phyloP scores from a whole-genome alignment of 495 filamentous ascomycete species.

The Trichodelitschia bisporula region DNA sequence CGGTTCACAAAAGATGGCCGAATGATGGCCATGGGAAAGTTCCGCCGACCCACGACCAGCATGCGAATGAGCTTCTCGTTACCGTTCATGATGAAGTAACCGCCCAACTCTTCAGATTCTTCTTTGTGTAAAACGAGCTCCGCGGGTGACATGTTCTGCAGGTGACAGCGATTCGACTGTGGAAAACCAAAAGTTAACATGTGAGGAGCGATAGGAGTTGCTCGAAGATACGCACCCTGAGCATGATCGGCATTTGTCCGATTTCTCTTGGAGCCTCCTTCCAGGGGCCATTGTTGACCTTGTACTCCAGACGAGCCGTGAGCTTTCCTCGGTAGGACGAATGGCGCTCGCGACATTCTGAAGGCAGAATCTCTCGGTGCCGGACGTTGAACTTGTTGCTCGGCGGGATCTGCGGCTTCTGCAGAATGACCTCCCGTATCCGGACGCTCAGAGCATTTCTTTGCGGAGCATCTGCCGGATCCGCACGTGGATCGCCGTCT shows the following conservation, averaged over 20 bases:
- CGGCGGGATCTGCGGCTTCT: constrained; percentile 46
- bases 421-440: constrained; percentile 52
- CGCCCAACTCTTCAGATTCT: constrained; percentile 78
- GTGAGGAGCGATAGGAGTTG: constrained; percentile 1
- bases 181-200: constrained; percentile 4
- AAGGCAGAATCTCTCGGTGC: constrained; percentile 65
- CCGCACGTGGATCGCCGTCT: constrained; percentile 38
- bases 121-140: constrained; percentile 68
- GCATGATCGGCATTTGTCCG: constrained; percentile 78
- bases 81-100: constrained; percentile 88
- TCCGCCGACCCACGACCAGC: constrained; percentile 66
- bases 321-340: constrained; percentile 76
- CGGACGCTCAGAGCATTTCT: constrained; percentile 50
- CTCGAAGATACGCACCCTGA: constrained; percentile 33
- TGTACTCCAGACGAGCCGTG: constrained; percentile 53
- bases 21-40: constrained; percentile 83
- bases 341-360: constrained; percentile 88
- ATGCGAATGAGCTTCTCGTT: constrained; percentile 91
- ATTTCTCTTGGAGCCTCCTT: constrained; percentile 56
- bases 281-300: constrained; percentile 66
- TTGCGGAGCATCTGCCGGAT: constrained; percentile 14
- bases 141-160: constrained; percentile 59
- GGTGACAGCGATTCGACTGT: constrained; percentile 74
- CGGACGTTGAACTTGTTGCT: constrained; percentile 54
- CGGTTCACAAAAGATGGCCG: constrained; percentile 69